These are phyloP conservation scores for Pythium aquatile DNA, from an alignment of 352 stramenopile genomes.

Conservation along the genomic window DNA sequence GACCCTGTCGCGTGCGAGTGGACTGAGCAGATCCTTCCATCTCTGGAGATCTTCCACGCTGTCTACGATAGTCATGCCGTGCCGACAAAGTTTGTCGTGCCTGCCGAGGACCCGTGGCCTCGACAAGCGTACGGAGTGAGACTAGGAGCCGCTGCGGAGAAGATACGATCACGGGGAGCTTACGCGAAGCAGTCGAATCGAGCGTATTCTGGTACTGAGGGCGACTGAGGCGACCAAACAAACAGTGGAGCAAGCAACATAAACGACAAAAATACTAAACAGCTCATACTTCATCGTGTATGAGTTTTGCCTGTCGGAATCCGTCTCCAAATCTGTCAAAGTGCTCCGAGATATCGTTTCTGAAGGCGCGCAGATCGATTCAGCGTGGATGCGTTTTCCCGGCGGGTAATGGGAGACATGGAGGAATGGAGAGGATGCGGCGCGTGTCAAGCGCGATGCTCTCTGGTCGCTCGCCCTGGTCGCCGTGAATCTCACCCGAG, in stretches of 20 bases:
- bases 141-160: background rate
- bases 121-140: background rate
- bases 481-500: too few species aligned
- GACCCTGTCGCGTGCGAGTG: background rate
- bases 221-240: background rate
- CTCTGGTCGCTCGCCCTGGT: background rate
- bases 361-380: background rate
- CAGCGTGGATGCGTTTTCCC: background rate
- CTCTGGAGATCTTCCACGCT: background rate
- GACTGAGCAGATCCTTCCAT: background rate
- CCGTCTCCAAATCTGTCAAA: too few species aligned
- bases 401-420: background rate
- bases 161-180: background rate
- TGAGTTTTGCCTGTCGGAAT: too few species aligned
- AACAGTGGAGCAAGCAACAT: background rate
- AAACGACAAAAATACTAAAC: background rate
- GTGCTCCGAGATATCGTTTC: too few species aligned
- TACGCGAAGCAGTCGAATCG: background rate
- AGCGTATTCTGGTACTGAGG: background rate
- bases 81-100: background rate
- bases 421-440: background rate
- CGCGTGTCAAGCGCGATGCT: background rate
- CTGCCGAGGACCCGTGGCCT: background rate
- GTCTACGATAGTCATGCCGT: background rate
- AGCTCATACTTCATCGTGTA: too few species aligned